Conservation (phyloP, 139 green algal species). For the Edaphochlamys debaryana region DNA sequence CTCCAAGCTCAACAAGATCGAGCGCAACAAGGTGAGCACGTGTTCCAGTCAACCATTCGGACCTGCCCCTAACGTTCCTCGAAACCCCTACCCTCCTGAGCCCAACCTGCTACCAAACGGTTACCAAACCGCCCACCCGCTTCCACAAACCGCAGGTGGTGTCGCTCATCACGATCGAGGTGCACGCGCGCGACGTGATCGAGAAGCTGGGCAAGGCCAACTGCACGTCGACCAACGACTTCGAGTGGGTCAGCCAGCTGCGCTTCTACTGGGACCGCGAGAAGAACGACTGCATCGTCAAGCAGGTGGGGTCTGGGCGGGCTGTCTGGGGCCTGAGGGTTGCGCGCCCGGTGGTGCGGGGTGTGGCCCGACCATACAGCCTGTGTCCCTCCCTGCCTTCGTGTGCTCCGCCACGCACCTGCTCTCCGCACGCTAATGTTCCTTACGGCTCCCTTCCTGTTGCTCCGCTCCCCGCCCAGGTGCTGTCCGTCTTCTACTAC, state of each 20-base stretch:
- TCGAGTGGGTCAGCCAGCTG: constrained; percentile 86
- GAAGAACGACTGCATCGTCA: constrained; percentile 82
- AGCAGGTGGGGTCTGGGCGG: constrained; percentile 61
- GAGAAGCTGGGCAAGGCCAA: constrained; percentile 81
- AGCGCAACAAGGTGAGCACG: constrained; percentile 89
- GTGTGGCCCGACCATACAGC: too few species aligned
- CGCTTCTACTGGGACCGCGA: constrained; percentile 89
- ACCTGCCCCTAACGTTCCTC: background rate
- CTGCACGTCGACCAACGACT: constrained; percentile 68
- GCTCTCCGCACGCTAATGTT: too few species aligned
- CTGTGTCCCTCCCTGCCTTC: too few species aligned
- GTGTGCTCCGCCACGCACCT: too few species aligned
- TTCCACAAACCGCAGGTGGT: too few species aligned
- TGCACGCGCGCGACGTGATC: constrained; percentile 88
- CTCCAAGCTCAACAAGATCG: constrained; percentile 82
- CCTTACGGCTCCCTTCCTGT: too few species aligned
- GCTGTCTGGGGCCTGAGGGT: too few species aligned
- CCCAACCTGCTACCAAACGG: too few species aligned
- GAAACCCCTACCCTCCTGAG: too few species aligned
- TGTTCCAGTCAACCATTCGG: too few species aligned
- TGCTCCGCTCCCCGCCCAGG: constrained; percentile 6
- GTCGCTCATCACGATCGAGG: constrained; percentile 82
- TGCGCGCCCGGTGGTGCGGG: too few species aligned
- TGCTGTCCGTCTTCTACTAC: constrained; percentile 81
- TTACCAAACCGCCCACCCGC: too few species aligned